Percentiles rank a stretch among this genome's conserved stretches.
Evolutionary conservation across 495 filamentous ascomycete species (phyloP).

Genomic region (Podospora sp.): DNA sequence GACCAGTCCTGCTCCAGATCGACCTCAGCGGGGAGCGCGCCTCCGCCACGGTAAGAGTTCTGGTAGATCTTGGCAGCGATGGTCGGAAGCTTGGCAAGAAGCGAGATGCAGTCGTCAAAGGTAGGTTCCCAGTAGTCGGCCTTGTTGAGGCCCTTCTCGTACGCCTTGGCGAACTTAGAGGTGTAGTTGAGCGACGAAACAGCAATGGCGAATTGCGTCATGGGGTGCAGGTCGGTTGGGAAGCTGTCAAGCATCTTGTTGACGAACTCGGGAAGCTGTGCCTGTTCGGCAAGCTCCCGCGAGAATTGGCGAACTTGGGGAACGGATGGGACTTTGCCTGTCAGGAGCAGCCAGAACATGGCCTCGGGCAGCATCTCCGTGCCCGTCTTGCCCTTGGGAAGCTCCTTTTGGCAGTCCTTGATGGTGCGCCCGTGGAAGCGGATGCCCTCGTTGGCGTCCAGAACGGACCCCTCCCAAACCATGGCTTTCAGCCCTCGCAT

Average conservation of each 20-base stretch:
- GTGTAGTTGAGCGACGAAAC: constrained; percentile 92
- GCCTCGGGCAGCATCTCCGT: constrained; percentile 99
- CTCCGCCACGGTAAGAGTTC: constrained; percentile 76
- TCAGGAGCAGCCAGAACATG: constrained; percentile 99
- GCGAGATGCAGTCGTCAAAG: constrained; percentile 91
- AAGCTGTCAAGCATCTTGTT: constrained; percentile 88
- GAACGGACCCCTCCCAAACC: constrained; percentile 98
- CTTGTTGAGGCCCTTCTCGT: constrained; percentile 87
- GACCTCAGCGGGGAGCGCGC: constrained; percentile 72
- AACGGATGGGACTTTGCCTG: constrained; percentile 84
- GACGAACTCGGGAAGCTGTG: constrained; percentile 79
- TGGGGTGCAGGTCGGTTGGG: constrained; percentile 86
- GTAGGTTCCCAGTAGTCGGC: constrained; percentile 98
- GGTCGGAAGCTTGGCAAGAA: constrained; percentile 94
- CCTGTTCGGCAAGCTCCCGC: constrained; percentile 83
- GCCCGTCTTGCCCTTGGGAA: constrained; percentile 89
- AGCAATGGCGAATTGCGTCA: constrained; percentile 95
- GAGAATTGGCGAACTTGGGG: constrained; percentile 80
- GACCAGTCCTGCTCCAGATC: constrained; percentile 92
- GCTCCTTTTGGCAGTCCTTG: constrained; percentile 92
- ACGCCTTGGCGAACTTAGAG: constrained; percentile 88
- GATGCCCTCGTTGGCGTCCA: constrained; percentile 96
- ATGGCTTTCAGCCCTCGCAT: constrained; percentile 98
- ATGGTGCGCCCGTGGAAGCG: constrained; percentile 97
- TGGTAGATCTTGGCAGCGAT: constrained; percentile 98